Percentiles rank a stretch among this genome's conserved stretches.
Conservation (phyloP, 495 filamentous ascomycete species). For the Tuber umbilicatum region DNA sequence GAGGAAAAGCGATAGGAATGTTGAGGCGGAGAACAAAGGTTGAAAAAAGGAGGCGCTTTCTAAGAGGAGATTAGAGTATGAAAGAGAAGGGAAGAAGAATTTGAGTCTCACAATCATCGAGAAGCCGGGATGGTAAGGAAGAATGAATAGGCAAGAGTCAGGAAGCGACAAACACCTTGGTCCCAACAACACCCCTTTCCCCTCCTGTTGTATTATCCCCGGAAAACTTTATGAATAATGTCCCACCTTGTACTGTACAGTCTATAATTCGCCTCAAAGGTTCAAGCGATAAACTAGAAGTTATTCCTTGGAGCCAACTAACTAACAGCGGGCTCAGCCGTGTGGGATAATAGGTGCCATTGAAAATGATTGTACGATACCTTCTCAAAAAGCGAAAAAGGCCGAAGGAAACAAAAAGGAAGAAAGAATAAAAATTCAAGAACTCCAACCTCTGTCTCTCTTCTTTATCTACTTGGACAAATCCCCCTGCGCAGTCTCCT, state of each 20-base stretch:
- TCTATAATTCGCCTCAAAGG: too few relatives aligned
- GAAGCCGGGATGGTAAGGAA: conserved; percentile 45
- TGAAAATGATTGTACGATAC: too few relatives aligned
- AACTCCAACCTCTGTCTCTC: background rate
- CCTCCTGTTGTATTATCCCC: too few relatives aligned
- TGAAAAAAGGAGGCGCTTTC: conserved; percentile 50
- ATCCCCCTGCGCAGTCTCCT: conserved; percentile 64
- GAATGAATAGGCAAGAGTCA: conserved; percentile 37
- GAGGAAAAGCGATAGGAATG: conserved; percentile 14
- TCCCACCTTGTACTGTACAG: too few relatives aligned
- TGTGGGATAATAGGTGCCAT: too few relatives aligned
- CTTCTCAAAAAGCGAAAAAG: too few relatives aligned
- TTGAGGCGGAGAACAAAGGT: conserved; percentile 41
- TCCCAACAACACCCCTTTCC: too few relatives aligned
- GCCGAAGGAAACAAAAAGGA: background rate
- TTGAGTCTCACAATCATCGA: conserved; percentile 61
- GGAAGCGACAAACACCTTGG: conserved; percentile 18
- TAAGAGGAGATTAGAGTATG: conserved; percentile 47
- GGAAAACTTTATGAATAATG: too few relatives aligned
- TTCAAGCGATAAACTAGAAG: too few relatives aligned
- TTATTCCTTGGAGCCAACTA: too few relatives aligned
- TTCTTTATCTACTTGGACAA: conserved; percentile 5
- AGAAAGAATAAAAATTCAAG: conserved; percentile 1
- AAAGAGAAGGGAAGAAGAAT: conserved; percentile 49
- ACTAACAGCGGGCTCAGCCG: too few relatives aligned